A percentile compares a stretch with the other conserved stretches of the same genome.
These are phyloP conservation scores for Triangularia verruculosa DNA, from an alignment of 2,329 filamentous ascomycete species.

Conservation along the genomic window DNA sequence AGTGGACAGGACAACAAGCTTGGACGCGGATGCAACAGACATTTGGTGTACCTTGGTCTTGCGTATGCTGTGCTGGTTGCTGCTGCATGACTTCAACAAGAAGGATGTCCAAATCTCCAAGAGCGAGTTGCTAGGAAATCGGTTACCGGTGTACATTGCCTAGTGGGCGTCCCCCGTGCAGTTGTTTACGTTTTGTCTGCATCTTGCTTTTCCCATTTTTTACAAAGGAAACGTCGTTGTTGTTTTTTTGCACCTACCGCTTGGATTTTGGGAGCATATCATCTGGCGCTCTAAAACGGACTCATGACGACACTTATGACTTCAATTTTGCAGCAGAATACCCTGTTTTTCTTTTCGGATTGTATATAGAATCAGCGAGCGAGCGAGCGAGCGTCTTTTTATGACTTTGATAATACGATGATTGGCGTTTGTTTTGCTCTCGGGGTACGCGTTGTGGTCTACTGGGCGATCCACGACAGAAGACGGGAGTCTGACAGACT, in stretches of 20 bases:
- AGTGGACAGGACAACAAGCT: slow-evolving; percentile 5
- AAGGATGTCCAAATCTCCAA: slow-evolving; percentile 51
- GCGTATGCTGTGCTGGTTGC: slow-evolving; percentile 57
- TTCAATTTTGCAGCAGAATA: background rate
- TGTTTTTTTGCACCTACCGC: background rate
- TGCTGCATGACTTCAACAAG: slow-evolving; percentile 56
- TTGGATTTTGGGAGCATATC: background rate
- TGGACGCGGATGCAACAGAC: slow-evolving; percentile 30
- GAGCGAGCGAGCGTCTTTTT: background rate
- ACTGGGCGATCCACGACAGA: background rate
- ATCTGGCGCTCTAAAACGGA: background rate
- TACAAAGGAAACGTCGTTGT: background rate
- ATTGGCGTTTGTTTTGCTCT: background rate
- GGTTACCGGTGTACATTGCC: slow-evolving; percentile 56
- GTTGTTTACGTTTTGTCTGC: background rate
- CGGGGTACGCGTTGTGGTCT: background rate
- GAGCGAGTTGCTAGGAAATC: slow-evolving; percentile 52
- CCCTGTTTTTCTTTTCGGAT: background rate
- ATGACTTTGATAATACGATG: background rate
- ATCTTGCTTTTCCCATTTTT: background rate
- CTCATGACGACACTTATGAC: slow-evolving; percentile 1
- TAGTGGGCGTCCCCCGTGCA: slow-evolving; percentile 18
- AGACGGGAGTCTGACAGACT: background rate
- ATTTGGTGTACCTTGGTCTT: slow-evolving; percentile 57
- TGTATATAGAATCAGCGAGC: slow-evolving; percentile 2